Evolutionary conservation across 495 filamentous ascomycete species (phyloP), one percentile per base, ranked within the genome.

Genomic region (Penicillium pulvis): DNA sequence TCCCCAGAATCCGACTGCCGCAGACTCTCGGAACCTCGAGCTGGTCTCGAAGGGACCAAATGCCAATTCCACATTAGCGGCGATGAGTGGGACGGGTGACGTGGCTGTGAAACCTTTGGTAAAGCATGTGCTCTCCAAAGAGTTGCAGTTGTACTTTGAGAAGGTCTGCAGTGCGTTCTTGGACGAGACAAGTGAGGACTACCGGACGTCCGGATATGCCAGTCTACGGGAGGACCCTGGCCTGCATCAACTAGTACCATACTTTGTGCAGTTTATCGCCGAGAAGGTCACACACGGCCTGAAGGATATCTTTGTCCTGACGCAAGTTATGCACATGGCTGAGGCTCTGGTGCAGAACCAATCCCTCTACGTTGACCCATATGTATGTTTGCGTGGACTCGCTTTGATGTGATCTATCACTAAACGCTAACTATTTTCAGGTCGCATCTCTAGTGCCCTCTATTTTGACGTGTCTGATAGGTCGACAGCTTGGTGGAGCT

Each of bases 81-180:
- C 92, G 23, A 85, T 94, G 63, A 88, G 88, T 48, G 91, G 91
- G 31, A 86, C 84, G 55, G 91, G 95, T 53, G 91, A 92, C 65
- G 82, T 92, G 35, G 76, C 87, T 48, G 87, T 96, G 68, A 90
- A 92, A 62, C 94, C 94, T 1, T 79, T 90, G 3, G 94, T 98
- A 43, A 98, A 97, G 72, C 95, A 98, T 65, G 84, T 97, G 56
- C 80, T 98, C 41, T 96, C 91, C 55, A 94, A 96, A 69, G 94
- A 98, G 70, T 84, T 97, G 4, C 89, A 93, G 63, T 83, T 97
- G n/a, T 98, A 97, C 80, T 98, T 97, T 59, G 90, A 96, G 64
- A 96, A 93, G 64, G 88, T 98, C 41, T 91, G 89, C 73, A 81
- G 79, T 59, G 93, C 93, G 3, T 80, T 98, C 20, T 77, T 96